Percentiles rank a stretch among this genome's conserved stretches.
Conservation (phyloP, 805 yeast genomes). For the Jamesozyma lodderae region DNA sequence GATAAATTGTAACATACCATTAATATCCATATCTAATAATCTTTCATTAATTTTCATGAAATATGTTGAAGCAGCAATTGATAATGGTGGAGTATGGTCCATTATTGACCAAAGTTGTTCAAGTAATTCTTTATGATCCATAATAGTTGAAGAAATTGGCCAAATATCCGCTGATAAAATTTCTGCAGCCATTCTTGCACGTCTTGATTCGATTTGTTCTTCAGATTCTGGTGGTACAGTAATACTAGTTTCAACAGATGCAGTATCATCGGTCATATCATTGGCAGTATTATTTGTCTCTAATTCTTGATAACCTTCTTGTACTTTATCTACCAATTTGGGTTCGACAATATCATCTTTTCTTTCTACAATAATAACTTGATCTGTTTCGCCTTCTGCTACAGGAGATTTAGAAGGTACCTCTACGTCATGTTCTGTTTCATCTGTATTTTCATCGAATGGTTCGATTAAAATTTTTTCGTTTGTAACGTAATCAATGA, state of each 20-base stretch:
- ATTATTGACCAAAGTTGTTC: conserved; percentile 70
- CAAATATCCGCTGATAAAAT: conserved; percentile 84
- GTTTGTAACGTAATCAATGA: conserved; percentile 56
- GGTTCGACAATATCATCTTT: neutral
- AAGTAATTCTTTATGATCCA: conserved; percentile 61
- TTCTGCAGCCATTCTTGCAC: conserved; percentile 74
- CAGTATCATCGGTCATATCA: conserved; percentile 6
- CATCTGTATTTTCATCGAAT: conserved; percentile 1
- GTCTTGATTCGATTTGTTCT: conserved; percentile 32
- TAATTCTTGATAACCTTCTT: conserved; percentile 5
- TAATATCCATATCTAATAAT: conserved; percentile 78
- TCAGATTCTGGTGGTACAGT: conserved; percentile 32
- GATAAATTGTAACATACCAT: conserved; percentile 63
- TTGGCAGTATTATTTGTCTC: conserved; percentile 8
- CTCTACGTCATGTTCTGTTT: neutral
- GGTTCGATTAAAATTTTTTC: conserved; percentile 29
- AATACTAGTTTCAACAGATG: conserved; percentile 29
- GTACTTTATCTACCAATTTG: neutral
- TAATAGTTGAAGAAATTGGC: conserved; percentile 83
- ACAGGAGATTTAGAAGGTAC: neutral
- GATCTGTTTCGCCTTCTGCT: conserved; percentile 4
- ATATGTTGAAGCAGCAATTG: conserved; percentile 71
- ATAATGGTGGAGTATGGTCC: conserved; percentile 55
- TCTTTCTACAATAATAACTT: conserved; percentile 3
- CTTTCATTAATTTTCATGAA: conserved; percentile 89